Evolutionary conservation across 2,329 filamentous ascomycete genomes (phyloP).

Genomic region (Penicillium sp.): DNA sequence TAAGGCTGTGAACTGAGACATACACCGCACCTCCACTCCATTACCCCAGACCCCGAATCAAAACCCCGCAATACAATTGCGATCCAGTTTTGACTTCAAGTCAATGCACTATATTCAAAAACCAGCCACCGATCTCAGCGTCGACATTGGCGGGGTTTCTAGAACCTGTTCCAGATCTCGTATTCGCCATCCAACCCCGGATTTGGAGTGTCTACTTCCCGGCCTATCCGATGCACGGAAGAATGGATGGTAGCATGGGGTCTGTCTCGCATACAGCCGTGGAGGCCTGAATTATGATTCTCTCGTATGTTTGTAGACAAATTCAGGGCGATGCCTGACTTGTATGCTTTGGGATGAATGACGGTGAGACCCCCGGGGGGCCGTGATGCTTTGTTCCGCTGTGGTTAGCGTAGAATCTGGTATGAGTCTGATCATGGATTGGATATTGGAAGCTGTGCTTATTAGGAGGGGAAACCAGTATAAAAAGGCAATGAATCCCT

Average conservation of each 20-base stretch:
- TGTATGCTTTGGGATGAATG: background rate
- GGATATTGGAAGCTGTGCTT: background rate
- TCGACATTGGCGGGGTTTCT: constrained; percentile 17
- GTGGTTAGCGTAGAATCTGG: background rate
- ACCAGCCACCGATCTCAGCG: background rate
- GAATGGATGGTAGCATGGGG: background rate
- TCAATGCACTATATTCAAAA: background rate
- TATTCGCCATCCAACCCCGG: constrained; percentile 21
- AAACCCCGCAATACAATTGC: background rate
- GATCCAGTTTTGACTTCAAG: background rate
- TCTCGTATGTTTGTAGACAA: background rate
- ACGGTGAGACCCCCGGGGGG: background rate
- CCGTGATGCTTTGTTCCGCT: background rate
- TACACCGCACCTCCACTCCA: background rate
- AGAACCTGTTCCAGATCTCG: constrained; percentile 25
- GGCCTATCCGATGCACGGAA: constrained; percentile 1
- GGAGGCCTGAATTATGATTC: background rate
- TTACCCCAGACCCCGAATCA: background rate
- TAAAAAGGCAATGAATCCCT: background rate
- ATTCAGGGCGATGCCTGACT: background rate
- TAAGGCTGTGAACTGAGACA: background rate
- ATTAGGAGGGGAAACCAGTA: background rate
- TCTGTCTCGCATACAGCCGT: background rate
- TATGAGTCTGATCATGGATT: background rate
- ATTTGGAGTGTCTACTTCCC: background rate